phyloP scores from a whole-genome alignment of 257 asterid species.

The Cynanchum wilfordii region DNA sequence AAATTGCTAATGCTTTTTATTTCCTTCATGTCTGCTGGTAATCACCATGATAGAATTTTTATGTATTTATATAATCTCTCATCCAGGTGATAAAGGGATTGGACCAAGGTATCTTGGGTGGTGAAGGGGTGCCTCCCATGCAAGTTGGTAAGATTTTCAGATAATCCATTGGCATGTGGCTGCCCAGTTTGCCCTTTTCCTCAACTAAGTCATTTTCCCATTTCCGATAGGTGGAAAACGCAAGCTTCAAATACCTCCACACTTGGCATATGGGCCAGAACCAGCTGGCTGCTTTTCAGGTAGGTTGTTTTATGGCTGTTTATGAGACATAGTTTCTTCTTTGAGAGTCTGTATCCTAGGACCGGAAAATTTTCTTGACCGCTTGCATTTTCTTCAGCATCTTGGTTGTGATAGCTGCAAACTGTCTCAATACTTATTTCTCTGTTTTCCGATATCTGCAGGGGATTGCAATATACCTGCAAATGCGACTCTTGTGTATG shows the following conservation, averaged over 20 bases:
- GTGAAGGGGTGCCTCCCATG: conserved; percentile 93
- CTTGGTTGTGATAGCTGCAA: not conserved
- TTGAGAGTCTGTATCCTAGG: not conserved
- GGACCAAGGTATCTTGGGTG: conserved; percentile 90
- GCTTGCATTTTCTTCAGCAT: not conserved
- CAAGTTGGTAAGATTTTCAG: conserved; percentile 55
- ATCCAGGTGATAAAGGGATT: conserved; percentile 74
- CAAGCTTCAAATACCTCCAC: conserved; percentile 80
- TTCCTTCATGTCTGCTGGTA: not conserved
- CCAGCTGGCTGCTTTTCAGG: conserved; percentile 96
- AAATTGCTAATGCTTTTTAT: not conserved
- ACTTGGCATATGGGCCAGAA: conserved; percentile 82
- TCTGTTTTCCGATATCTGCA: conserved; percentile 14
- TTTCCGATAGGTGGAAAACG: conserved; percentile 68
- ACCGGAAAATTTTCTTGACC: not conserved
- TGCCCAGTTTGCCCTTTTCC: not conserved
- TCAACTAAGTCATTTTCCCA: not conserved
- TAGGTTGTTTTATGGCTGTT: conserved; percentile 4
- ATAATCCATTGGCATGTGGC: not conserved
- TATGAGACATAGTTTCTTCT: not conserved
- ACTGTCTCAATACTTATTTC: not conserved
- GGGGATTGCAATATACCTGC: conserved; percentile 94
- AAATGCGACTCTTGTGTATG: conserved; percentile 77
- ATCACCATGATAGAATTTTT: not conserved
- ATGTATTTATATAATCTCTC: not conserved